phyloP scores from a whole-genome alignment of 306 rosid species.

The Arachis stenosperma region DNA sequence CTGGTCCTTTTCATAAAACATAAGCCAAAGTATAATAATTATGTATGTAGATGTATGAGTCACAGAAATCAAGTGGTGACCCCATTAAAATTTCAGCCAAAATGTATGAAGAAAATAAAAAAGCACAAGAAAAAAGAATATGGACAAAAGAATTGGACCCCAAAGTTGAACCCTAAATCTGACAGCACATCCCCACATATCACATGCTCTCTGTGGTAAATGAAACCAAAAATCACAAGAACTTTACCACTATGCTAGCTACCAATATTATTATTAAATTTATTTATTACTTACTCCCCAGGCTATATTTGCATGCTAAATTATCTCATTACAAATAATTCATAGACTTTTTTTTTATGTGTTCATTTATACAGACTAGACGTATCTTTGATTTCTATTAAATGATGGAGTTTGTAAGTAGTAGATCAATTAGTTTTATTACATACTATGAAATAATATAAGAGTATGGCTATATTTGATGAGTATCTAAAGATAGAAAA shows the following conservation, averaged over 20 bases:
- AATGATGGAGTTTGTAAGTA: too few species aligned
- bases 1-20: slow-evolving; percentile 35
- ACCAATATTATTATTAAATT: slow-evolving; percentile 3
- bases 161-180: slow-evolving; percentile 36
- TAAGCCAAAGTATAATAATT: slow-evolving; percentile 25
- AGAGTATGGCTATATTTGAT: too few species aligned
- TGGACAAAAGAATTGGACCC: slow-evolving; percentile 45
- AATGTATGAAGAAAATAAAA: slow-evolving; percentile 4
- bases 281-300: slow-evolving; percentile 9
- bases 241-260: slow-evolving; percentile 35
- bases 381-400: too few species aligned
- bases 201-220: slow-evolving; percentile 65
- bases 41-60: slow-evolving; percentile 38
- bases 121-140: slow-evolving; percentile 25
- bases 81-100: slow-evolving; percentile 39
- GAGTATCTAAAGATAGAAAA: too few species aligned
- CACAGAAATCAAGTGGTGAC: slow-evolving; percentile 54
- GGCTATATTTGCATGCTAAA: slow-evolving; percentile 24
- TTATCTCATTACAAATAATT: slow-evolving; percentile 23
- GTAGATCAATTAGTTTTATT: too few species aligned
- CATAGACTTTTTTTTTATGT: neutral
- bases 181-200: slow-evolving; percentile 56
- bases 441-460: too few species aligned
- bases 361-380: too few species aligned
- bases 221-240: slow-evolving; percentile 41